Conservation (phyloP, 1,139 yeast genomes). For the Scheffersomyces stambukii region DNA sequence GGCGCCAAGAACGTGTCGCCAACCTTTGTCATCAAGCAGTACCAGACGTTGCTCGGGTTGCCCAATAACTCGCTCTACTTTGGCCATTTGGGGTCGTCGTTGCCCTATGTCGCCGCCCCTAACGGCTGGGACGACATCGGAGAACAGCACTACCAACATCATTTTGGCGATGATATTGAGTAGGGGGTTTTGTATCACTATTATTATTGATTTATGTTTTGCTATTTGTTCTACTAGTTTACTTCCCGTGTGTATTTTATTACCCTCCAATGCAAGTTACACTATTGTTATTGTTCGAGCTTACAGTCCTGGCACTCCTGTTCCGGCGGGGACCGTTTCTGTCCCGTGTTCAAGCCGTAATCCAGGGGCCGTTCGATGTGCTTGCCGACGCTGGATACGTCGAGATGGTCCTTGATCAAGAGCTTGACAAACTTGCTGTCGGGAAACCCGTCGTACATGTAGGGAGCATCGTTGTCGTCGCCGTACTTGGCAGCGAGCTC, state of each 20-base stretch:
- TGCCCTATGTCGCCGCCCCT: constrained; percentile 36
- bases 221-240: neutral
- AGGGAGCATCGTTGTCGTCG: constrained; percentile 25
- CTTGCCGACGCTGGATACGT: neutral
- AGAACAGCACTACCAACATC: constrained; percentile 14
- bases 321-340: too few relatives aligned
- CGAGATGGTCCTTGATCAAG: constrained; percentile 29
- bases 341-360: too few relatives aligned
- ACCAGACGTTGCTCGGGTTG: constrained; percentile 37
- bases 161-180: constrained; percentile 12
- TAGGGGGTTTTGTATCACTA: constrained; percentile 3
- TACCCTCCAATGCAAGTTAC: constrained; percentile 2
- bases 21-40: constrained; percentile 43
- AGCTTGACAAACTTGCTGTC: constrained; percentile 40
- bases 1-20: constrained; percentile 36
- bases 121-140: constrained; percentile 39
- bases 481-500: constrained; percentile 8
- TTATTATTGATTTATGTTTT: constrained; percentile 1
- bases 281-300: constrained; percentile 6
- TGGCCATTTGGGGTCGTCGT: constrained; percentile 37
- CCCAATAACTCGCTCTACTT: constrained; percentile 38
- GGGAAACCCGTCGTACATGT: constrained; percentile 43
- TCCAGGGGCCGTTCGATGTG: too few relatives aligned
- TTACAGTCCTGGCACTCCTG: neutral
- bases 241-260: constrained; percentile 4